A percentile compares a stretch with the other conserved stretches of the same genome.
These are phyloP conservation scores for Plantago rigida DNA, from an alignment of 305 asterid genomes.

Conservation along the genomic window DNA sequence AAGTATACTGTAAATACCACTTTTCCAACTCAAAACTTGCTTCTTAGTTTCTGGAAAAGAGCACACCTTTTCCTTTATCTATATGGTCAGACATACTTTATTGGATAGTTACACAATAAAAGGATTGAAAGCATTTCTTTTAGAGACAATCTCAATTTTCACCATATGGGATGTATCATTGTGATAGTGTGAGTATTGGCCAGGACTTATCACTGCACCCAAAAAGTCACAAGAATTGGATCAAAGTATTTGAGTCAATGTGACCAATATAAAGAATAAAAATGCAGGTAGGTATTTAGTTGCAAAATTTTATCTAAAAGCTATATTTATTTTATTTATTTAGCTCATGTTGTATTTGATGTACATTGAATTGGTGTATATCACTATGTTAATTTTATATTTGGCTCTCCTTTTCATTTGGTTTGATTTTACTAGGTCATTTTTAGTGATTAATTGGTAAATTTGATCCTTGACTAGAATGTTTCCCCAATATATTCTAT, in stretches of 20 bases:
- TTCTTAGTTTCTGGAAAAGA: conserved; percentile 27
- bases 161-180: conserved; percentile 28
- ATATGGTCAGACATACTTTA: conserved; percentile 26
- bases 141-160: conserved; percentile 30
- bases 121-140: conserved; percentile 14
- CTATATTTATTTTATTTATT: no score
- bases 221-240: conserved; percentile 11
- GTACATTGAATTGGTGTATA: no score
- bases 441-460: no score
- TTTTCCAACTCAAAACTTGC: conserved; percentile 24
- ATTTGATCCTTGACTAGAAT: no score
- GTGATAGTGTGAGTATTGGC: conserved; percentile 20
- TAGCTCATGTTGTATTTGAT: no score
- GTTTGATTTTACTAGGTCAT: no score
- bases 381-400: no score
- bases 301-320: no score
- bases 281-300: no score
- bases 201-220: conserved; percentile 14
- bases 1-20: conserved; percentile 11
- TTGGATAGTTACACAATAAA: conserved; percentile 21
- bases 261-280: no score
- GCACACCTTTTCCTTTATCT: conserved; percentile 9
- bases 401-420: no score
- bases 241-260: not conserved
- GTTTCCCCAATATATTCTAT: no score